Evolutionary conservation across 169 alveolate genomes (phyloP).

Genomic region (Perkinsus olseni): DNA sequence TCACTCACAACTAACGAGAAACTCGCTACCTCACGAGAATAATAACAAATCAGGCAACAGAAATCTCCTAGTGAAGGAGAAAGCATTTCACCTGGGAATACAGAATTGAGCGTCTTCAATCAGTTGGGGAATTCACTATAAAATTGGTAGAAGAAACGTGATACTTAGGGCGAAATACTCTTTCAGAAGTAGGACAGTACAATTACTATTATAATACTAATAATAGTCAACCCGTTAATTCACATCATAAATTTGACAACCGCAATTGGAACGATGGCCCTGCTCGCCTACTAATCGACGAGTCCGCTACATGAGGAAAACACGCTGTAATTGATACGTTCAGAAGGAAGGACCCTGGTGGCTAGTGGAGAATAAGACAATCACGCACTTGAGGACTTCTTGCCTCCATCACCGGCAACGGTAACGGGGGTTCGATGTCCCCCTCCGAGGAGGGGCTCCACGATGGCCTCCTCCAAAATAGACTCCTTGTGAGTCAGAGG

Average conservation of each 20-base stretch:
- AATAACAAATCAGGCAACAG: not conserved
- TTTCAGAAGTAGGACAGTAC: not conserved
- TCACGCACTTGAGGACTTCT: not conserved
- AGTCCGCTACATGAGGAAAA: not conserved
- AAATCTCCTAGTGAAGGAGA: no score
- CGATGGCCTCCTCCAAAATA: not conserved
- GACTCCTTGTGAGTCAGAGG: not conserved
- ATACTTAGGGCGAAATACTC: not conserved
- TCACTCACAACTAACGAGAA: no score
- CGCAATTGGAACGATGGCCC: not conserved
- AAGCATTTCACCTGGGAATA: no score
- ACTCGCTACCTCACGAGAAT: not conserved
- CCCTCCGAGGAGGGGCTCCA: not conserved
- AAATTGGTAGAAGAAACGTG: no score
- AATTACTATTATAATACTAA: not conserved
- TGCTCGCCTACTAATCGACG: not conserved
- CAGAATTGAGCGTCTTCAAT: no score
- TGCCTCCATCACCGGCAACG: not conserved
- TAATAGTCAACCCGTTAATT: not conserved
- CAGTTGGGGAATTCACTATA: no score
- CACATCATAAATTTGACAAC: not conserved
- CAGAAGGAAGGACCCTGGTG: not conserved
- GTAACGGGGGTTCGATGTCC: not conserved
- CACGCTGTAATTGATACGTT: not conserved
- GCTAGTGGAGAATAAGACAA: not conserved